A percentile compares a stretch with the other conserved stretches of the same genome.
Evolutionary conservation across 108 stramenopile genomes (phyloP).

Genomic region (Cyclotella sp.): DNA sequence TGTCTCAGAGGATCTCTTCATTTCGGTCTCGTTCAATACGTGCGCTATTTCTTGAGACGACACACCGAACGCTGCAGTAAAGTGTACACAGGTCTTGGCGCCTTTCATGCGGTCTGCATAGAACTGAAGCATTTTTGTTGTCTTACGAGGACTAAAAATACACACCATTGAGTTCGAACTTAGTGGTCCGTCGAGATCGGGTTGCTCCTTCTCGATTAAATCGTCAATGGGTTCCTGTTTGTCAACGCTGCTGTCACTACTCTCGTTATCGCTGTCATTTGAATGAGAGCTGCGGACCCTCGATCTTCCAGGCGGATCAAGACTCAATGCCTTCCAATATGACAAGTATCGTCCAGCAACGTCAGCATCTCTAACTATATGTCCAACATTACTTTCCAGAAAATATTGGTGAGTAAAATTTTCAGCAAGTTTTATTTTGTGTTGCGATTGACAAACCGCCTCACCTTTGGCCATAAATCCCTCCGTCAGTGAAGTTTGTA

Average conservation of each 20-base stretch:
- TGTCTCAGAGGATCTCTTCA: neutral
- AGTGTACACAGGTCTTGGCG: slow-evolving; percentile 27
- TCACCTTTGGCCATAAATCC: slow-evolving; percentile 20
- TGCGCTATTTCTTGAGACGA: slow-evolving; percentile 31
- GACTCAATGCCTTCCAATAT: slow-evolving; percentile 39
- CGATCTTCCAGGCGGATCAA: slow-evolving; percentile 39
- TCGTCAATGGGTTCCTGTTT: slow-evolving; percentile 41
- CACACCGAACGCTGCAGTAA: slow-evolving; percentile 47
- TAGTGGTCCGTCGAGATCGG: slow-evolving; percentile 32
- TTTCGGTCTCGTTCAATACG: slow-evolving; percentile 24
- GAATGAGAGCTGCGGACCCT: neutral
- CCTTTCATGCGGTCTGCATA: slow-evolving; percentile 44
- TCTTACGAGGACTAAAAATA: slow-evolving; percentile 49
- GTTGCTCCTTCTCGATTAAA: slow-evolving; percentile 26
- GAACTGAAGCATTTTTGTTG: slow-evolving; percentile 37
- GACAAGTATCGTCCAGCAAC: slow-evolving; percentile 26
- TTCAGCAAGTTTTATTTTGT: neutral
- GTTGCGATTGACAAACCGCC: neutral
- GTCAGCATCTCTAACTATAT: slow-evolving; percentile 40
- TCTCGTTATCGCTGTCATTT: neutral
- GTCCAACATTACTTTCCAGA: slow-evolving; percentile 33
- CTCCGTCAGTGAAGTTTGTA: slow-evolving; percentile 46
- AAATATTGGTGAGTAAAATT: neutral
- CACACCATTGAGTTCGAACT: slow-evolving; percentile 19
- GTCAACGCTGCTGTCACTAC: neutral